Evolutionary conservation across 768 basidiomycete genomes (phyloP), one percentile per base, ranked within the genome.

Genomic region (Clavulina sp.): DNA sequence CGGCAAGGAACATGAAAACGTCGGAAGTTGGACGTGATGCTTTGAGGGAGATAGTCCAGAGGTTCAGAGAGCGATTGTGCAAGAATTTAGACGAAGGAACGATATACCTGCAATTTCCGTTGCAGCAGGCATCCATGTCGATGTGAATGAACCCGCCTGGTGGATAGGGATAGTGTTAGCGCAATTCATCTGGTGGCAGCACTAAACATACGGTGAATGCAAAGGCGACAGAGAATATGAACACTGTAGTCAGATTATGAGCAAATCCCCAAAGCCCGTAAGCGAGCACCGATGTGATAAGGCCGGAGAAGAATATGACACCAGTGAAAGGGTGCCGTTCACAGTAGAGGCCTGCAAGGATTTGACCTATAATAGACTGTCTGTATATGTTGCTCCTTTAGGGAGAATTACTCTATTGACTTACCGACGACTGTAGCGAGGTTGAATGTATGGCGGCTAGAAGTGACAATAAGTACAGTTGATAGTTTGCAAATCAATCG

Each of bases 301-400:
- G 33, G 5, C n/a, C 49, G 3, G 49, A 50, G 4, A 50, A 4
- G n/a, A 50, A 21, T 4, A 50, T 41, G 3, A 50, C 49, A 4
- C 49, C 5, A 3, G 36, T 34, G 38, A 38, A 50, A 28, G 49
- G 28, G 7, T 29, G n/a, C 4, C 23, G 18, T n/a, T 50, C 49
- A 36, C 49, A 50, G 3, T 38, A 13, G 18, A 26, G 38, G 5
- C 49, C 49, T 18, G 41, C 21, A 4, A 50, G 7, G 21, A 50
- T 13, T 19, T 50, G 49, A 13, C 48, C 48, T 49, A 46, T 38
- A n/a, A n/a, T n/a, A n/a, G n/a, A n/a, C n/a, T n/a, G n/a, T n/a
- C n/a, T n/a, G n/a, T n/a, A n/a, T n/a, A n/a, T n/a, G n/a, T n/a
- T n/a, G n/a, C n/a, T n/a, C n/a, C n/a, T n/a, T n/a, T n/a, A n/a